These are phyloP conservation scores for Dryadomyces quercivorus DNA, from an alignment of 2,329 filamentous ascomycete species.

Conservation along the genomic window DNA sequence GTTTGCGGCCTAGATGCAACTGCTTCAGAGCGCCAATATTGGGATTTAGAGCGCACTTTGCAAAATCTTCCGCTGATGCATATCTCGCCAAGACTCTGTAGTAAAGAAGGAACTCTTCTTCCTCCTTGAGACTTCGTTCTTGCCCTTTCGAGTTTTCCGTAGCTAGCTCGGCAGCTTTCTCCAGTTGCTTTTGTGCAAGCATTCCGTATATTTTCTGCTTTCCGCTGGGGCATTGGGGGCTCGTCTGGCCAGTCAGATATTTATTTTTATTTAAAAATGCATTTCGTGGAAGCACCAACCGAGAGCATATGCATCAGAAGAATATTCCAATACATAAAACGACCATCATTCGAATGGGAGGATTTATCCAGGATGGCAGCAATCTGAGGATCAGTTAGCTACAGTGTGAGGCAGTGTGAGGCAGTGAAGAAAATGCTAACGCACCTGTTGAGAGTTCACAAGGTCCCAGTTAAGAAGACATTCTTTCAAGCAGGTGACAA, in stretches of 20 bases:
- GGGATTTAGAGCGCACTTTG: conserved; percentile 25
- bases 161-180: conserved; percentile 27
- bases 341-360: conserved; percentile 30
- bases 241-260: conserved; percentile 25
- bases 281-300: conserved; percentile 18
- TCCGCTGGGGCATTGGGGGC: conserved; percentile 30
- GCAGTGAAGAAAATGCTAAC: background rate
- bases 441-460: conserved; percentile 42
- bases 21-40: conserved; percentile 30
- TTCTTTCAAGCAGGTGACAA: conserved; percentile 35
- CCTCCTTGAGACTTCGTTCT: conserved; percentile 25
- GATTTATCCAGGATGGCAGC: conserved; percentile 40
- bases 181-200: conserved; percentile 37
- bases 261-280: background rate
- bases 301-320: conserved; percentile 39
- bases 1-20: conserved; percentile 33
- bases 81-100: conserved; percentile 34
- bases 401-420: background rate
- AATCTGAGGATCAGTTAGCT: conserved; percentile 27
- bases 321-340: conserved; percentile 43
- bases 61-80: conserved; percentile 27
- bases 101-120: conserved; percentile 38
- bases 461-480: conserved; percentile 45
- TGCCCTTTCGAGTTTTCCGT: background rate
- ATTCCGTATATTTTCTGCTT: conserved; percentile 40